Evolutionary conservation across 306 rosid genomes (phyloP).

Genomic region (Astragalus glycyphyllos): DNA sequence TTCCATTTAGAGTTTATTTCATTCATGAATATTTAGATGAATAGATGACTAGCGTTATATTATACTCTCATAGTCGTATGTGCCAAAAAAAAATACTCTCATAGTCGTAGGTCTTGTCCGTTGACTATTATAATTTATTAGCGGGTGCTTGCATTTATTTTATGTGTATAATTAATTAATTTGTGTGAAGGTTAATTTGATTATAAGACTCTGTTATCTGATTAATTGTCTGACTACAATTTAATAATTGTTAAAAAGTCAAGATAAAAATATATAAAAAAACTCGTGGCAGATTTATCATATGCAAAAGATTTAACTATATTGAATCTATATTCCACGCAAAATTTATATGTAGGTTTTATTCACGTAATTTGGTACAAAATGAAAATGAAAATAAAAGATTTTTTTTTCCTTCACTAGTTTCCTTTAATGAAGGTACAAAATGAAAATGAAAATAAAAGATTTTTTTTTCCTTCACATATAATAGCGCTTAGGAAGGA

Average conservation of each 20-base stretch:
- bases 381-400: too few species aligned
- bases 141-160: neutral
- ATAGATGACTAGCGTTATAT: constrained; percentile 29
- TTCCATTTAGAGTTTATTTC: constrained; percentile 14
- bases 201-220: neutral
- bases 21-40: constrained; percentile 20
- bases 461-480: too few species aligned
- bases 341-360: too few species aligned
- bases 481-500: too few species aligned
- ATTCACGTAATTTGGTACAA: too few species aligned
- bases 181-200: neutral
- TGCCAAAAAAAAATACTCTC: too few species aligned
- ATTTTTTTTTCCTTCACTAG: too few species aligned
- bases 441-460: too few species aligned
- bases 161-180: neutral
- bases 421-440: too few species aligned
- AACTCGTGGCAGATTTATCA: neutral
- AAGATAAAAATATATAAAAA: neutral
- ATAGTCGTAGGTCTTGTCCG: constrained; percentile 34
- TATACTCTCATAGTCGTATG: constrained; percentile 23
- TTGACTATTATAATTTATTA: constrained; percentile 23
- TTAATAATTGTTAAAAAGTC: too few species aligned
- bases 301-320: too few species aligned
- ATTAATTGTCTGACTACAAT: neutral
- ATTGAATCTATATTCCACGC: too few species aligned